Base-by-base conservation (phyloP, 257 asterid genomes). In the Ehretia macrophylla region DNA sequence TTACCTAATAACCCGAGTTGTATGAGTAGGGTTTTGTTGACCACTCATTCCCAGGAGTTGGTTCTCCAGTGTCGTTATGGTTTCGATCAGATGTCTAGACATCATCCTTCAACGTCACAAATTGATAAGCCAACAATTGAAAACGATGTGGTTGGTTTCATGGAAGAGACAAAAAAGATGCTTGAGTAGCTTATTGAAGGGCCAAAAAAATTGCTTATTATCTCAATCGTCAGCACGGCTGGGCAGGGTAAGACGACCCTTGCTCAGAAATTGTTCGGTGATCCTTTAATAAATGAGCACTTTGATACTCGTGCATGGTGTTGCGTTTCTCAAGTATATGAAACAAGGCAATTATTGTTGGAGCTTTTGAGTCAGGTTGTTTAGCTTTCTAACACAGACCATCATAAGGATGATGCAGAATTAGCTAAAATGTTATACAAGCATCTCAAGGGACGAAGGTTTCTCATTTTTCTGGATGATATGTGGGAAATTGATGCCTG, bases 171-270 rank as follows among this genome's bases (percentile, higher is more conserved):
- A 5, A 0, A 8, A 4, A 32, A 0, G 5, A 14, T 60, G 48
- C 19, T 14, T 0, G 0, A 8, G 17, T 2, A n/a, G n/a, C 32
- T 47, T 11, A 14, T 9, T 21, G 16, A 47, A 17, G 14, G 23
- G 14, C 40, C 38, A 11, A 0, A 38, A 32, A 0, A 27, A 0
- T 38, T 48, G 11, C 46, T 46, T n/a, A 37, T 63, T 4, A 40
- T 63, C 52, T 52, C 68, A 13, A 35, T 63, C 0, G 6, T 52
- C 3, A 16, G 68, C 18, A 51, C 51, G 68, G 8, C 60, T 8
- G 60, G 68, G 20, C 57, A 19, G 11, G 68, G 53, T 12, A 63
- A 63, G 60, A 52, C 60, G 23, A 52, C 60, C 39, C 14, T 63
- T 1, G 68, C 66, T 11, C 23, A 5, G 9, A 62, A 62, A 62